phyloP scores from a whole-genome alignment of 257 asterid genomes.

The Solanum ossicruentum region DNA sequence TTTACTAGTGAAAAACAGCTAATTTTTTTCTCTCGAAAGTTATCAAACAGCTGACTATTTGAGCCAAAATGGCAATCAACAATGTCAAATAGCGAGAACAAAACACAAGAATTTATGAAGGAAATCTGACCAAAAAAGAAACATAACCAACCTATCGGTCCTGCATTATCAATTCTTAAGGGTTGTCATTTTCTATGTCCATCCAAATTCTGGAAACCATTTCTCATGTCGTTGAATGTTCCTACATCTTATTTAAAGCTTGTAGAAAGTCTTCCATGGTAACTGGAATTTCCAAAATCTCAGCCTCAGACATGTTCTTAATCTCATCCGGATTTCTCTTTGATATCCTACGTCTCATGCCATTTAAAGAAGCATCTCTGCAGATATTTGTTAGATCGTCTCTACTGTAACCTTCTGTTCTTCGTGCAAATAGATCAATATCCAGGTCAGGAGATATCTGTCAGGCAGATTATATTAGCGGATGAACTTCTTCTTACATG shows the following conservation, averaged over 20 bases:
- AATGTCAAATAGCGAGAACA: no score
- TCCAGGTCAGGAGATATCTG: constrained; percentile 61
- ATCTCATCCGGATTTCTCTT: constrained; percentile 69
- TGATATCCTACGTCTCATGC: constrained; percentile 71
- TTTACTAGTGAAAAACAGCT: neutral
- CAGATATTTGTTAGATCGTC: constrained; percentile 78
- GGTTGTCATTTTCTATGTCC: constrained; percentile 23
- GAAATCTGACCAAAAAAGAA: neutral
- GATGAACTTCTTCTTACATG: neutral
- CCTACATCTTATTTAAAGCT: constrained; percentile 75
- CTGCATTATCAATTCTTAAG: neutral
- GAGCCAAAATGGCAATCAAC: no score
- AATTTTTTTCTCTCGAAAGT: neutral
- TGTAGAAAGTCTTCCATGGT: constrained; percentile 72
- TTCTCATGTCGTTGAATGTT: constrained; percentile 81
- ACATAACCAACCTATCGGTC: neutral
- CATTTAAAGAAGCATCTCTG: constrained; percentile 76
- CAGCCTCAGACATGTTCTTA: no score
- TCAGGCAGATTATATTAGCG: neutral
- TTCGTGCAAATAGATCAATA: neutral
- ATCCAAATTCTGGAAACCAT: constrained; percentile 85
- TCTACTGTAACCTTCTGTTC: neutral
- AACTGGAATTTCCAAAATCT: neutral
- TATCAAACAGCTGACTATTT: no score
- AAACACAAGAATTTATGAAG: no score